Conservation (phyloP, 2,329 filamentous ascomycete genomes). For the Calonectria crousiana region DNA sequence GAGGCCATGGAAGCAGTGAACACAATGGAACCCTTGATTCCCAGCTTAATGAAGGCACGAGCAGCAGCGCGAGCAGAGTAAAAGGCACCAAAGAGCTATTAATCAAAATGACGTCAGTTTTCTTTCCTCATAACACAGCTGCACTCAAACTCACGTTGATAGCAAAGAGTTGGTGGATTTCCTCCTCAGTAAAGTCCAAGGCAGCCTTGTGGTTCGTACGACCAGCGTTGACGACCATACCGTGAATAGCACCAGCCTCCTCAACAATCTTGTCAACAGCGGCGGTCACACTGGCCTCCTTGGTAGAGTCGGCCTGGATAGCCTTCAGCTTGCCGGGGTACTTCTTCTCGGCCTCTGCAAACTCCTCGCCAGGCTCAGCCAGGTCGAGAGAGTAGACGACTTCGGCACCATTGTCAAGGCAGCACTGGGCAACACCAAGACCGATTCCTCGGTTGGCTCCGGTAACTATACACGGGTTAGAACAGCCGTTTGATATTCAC, state of each 20-base stretch:
- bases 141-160: slow-evolving; percentile 24
- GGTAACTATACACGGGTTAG: slow-evolving; percentile 44
- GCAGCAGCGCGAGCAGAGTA: slow-evolving; percentile 59
- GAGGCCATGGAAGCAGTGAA: slow-evolving; percentile 62
- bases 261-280: slow-evolving; percentile 56
- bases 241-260: slow-evolving; percentile 54
- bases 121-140: background rate
- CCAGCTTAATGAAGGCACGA: slow-evolving; percentile 53
- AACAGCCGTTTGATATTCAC: background rate
- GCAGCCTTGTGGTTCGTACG: slow-evolving; percentile 65
- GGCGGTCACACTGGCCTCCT: slow-evolving; percentile 53
- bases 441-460: slow-evolving; percentile 60
- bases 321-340: slow-evolving; percentile 57
- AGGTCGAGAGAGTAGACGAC: slow-evolving; percentile 43
- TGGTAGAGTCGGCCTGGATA: slow-evolving; percentile 59
- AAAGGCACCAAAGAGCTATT: slow-evolving; percentile 55
- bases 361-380: slow-evolving; percentile 41
- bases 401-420: slow-evolving; percentile 57
- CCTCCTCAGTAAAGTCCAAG: slow-evolving; percentile 53
- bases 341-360: slow-evolving; percentile 50
- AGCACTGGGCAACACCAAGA: slow-evolving; percentile 61
- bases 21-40: slow-evolving; percentile 52
- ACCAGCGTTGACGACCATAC: slow-evolving; percentile 65
- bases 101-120: background rate
- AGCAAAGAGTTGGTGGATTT: slow-evolving; percentile 52